Evolutionary conservation across 257 asterid genomes (phyloP), one percentile per base, ranked within the genome.

Genomic region (Petrea volubilis): DNA sequence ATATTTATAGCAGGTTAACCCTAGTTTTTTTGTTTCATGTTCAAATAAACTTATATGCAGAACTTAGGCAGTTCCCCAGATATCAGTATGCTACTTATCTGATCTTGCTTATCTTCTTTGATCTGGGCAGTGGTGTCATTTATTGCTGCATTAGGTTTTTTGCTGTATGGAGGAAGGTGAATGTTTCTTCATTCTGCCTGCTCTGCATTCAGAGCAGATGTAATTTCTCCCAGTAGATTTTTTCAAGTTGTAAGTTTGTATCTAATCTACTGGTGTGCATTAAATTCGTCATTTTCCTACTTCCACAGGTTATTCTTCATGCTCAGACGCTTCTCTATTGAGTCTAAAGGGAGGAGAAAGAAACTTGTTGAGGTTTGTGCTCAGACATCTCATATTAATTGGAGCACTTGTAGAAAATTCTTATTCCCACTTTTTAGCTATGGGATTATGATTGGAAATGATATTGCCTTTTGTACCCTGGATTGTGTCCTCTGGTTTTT

Each of bases 101-200:
- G 75, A 68, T 61, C 57, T 49, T 59, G 74, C 67, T 80, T 25
- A 41, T 52, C 69, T 75, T 24, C 73, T 83, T 79, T 74, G 47
- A 53, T 77, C 67, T 83, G 60, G 80, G 85, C 96, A 91, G 99
- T 82, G 82, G 92, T 94, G 33, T 89, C 99, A 38, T 68, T 89
- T 74, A 71, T 83, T 27, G 99, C 99, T 66, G 99, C 99, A 49
- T 59, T 91, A 68, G 97, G 99, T 27, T 94, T 94, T 80, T 82
- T 94, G 83, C 82, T 89, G 31, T 94, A 94, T 74, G 99, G 99
- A 36, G 97, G 99, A 85, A 91, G 96, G 99, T 94, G 74, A 78
- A 67, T 71, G 41, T 74, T 66, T 61, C 52, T 46, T 47, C 41
- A 13, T 53, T 25, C 18, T 38, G 50, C 52, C 66, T 72, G 24